phyloP scores from a whole-genome alignment of 78 protist species.

The Creolimax fragrantissima region DNA sequence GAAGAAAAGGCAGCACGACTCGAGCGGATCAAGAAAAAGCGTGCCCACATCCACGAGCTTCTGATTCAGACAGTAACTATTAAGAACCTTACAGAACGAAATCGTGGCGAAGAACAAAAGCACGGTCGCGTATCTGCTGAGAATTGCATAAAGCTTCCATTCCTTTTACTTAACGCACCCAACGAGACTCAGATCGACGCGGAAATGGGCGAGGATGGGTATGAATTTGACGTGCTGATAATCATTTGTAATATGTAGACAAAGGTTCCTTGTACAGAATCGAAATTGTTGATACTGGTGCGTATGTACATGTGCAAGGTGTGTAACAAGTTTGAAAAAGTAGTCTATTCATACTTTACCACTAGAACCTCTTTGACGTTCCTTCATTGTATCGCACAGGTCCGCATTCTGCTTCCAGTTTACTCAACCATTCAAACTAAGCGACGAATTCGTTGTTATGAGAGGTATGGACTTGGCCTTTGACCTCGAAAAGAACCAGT shows the following conservation, averaged over 20 bases:
- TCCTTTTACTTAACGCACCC: conserved; percentile 60
- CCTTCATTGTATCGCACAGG: too few species aligned
- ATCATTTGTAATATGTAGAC: too few species aligned
- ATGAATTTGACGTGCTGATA: background rate
- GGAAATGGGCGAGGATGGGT: conserved; percentile 63
- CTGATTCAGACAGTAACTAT: background rate
- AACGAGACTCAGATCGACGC: conserved; percentile 64
- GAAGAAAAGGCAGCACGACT: background rate
- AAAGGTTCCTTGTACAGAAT: background rate
- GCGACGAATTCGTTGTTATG: conserved; percentile 62
- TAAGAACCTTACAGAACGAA: background rate
- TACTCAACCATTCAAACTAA: conserved; percentile 52
- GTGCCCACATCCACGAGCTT: conserved; percentile 20
- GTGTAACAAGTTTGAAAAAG: too few species aligned
- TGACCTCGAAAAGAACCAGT: background rate
- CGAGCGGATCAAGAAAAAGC: background rate
- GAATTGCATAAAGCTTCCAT: conserved; percentile 48
- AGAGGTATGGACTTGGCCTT: conserved; percentile 11
- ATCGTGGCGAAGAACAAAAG: conserved; percentile 8
- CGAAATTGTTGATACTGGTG: too few species aligned
- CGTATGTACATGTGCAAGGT: too few species aligned
- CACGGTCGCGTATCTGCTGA: background rate
- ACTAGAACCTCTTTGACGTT: too few species aligned
- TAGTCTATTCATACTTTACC: too few species aligned
- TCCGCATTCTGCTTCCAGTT: conserved; percentile 64